Percentiles rank a stretch among this genome's conserved stretches.
Conservation (phyloP, 2,329 filamentous ascomycete species). For the Aspergillus puulaauensis region DNA sequence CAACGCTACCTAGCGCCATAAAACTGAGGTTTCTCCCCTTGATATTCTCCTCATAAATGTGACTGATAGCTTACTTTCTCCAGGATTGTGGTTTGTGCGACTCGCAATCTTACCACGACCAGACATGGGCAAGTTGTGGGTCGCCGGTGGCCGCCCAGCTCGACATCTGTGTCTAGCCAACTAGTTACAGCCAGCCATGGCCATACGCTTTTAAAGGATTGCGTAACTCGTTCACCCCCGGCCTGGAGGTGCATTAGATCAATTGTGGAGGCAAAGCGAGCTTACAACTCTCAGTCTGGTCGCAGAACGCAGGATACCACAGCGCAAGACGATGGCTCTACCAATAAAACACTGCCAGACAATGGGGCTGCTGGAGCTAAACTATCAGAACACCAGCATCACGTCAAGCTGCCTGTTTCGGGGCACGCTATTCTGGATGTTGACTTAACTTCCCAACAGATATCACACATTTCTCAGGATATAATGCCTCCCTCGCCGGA, state of each 20-base stretch:
- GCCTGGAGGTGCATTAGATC: background rate
- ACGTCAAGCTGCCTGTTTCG: background rate
- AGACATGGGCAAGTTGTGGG: background rate
- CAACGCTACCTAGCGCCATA: background rate
- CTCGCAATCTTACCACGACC: background rate
- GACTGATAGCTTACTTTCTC: background rate
- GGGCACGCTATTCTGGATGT: background rate
- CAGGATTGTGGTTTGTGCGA: background rate
- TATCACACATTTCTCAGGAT: background rate
- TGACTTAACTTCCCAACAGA: background rate
- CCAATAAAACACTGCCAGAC: background rate
- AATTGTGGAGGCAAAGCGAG: background rate
- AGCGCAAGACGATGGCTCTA: background rate
- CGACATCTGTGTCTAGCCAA: background rate
- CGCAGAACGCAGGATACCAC: background rate
- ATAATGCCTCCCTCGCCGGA: conserved; percentile 9
- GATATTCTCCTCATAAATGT: background rate
- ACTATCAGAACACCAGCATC: background rate
- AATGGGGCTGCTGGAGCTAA: background rate
- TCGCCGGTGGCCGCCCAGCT: background rate
- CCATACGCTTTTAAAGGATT: background rate
- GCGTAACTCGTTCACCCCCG: background rate
- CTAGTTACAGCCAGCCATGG: background rate
- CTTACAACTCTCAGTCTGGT: background rate
- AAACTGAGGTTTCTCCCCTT: background rate